phyloP scores from a whole-genome alignment of 805 yeast genomes.

The Candida cerambycidarum region DNA sequence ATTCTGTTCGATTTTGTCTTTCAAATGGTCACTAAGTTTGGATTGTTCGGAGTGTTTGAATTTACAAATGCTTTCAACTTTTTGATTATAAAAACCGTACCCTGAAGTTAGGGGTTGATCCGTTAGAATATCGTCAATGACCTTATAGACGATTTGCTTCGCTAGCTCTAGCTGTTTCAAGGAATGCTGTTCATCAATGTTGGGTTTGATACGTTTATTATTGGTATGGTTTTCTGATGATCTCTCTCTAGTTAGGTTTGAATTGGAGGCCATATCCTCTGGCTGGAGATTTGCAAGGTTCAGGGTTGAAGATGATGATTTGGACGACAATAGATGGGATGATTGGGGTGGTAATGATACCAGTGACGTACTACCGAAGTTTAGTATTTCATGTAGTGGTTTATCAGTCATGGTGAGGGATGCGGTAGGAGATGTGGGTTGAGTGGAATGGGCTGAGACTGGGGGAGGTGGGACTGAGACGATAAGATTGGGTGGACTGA shows the following conservation, averaged over 20 bases:
- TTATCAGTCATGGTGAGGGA: constrained; percentile 11
- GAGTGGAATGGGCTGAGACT: too few species aligned
- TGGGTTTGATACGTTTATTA: constrained; percentile 21
- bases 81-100: constrained; percentile 24
- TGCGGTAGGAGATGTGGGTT: constrained; percentile 10
- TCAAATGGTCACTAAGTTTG: constrained; percentile 21
- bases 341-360: background rate
- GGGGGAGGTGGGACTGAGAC: too few species aligned
- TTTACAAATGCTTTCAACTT: constrained; percentile 33
- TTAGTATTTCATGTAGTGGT: constrained; percentile 14
- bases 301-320: background rate
- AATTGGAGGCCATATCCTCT: background rate
- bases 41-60: constrained; percentile 34
- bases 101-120: constrained; percentile 18
- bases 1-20: constrained; percentile 18
- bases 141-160: constrained; percentile 13
- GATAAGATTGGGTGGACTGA: too few species aligned
- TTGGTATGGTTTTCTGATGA: background rate
- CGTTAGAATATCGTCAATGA: constrained; percentile 21
- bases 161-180: constrained; percentile 14
- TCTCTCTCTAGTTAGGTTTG: background rate
- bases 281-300: background rate
- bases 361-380: constrained; percentile 11
- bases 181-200: constrained; percentile 13
- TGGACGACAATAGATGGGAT: background rate